Evolutionary conservation across 169 alveolate species (phyloP), one percentile per base, ranked within the genome.

Genomic region (Plasmodium vivax): DNA sequence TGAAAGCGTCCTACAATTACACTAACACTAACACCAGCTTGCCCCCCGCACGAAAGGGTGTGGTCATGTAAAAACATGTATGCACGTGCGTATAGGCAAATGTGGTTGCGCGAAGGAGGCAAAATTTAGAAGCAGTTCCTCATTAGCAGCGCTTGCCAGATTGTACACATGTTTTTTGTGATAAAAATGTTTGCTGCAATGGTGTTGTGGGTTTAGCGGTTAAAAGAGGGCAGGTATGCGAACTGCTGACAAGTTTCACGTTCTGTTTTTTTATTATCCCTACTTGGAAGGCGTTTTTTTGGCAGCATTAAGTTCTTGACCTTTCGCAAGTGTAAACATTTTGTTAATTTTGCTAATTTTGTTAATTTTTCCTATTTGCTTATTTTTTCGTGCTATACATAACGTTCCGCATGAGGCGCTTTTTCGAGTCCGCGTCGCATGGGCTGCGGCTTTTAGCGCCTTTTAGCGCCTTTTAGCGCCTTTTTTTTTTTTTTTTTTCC

Each of bases 191-290:
- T 32, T 90, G 16, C 54, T 54, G 77, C 41, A 68, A 47, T 56
- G 2, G n/a, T 88, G 83, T 8, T 93, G 90, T 9, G 80, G 34
- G 34, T 32, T 32, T 19, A 32, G 77, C 3, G n/a, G 34, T 84
- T 32, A 71, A 58, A 12, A 82, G 81, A 41, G 92, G 93, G 71
- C 71, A 58, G 38, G 43, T 27, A 54, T 9, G 12, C 51, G 80
- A 2, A 92, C 85, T 74, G 62, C 74, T 84, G 38, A 23, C 5
- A 68, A 27, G 77, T 68, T 94, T 62, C 23, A 93, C 85, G 19
- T 77, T 75, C 43, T 95, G 95, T 93, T 81, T 82, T 36, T 92
- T 93, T 19, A 95, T 96, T n/a, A 91, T 85, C 41, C 92, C 94
- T 36, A 80, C 93, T 83, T 95, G 93, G 73, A 95, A 27, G 38